These are phyloP conservation scores for Nakazawaea wyomingensis DNA, from an alignment of 805 yeast species.

Conservation along the genomic window DNA sequence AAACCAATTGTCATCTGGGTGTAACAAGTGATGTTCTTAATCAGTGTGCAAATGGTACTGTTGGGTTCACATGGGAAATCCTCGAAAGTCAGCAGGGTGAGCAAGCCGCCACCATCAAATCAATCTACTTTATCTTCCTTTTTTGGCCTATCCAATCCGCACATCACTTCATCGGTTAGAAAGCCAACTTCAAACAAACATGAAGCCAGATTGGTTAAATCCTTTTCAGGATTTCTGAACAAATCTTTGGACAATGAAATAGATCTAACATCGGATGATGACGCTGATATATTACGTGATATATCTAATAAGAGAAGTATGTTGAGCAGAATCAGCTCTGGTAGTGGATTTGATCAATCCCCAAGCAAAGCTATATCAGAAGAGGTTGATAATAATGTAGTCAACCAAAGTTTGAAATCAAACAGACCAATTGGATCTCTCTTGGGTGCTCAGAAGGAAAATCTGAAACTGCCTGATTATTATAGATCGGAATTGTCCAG, in stretches of 20 bases:
- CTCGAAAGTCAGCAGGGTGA: neutral
- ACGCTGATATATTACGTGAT: conserved; percentile 8
- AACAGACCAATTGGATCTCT: conserved; percentile 5
- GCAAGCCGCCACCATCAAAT: conserved; percentile 1
- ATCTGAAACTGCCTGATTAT: neutral
- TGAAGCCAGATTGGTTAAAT: neutral
- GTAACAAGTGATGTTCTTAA: neutral
- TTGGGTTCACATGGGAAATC: neutral
- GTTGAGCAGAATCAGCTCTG: conserved; percentile 3
- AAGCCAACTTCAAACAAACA: neutral
- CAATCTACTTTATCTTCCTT: conserved; percentile 1
- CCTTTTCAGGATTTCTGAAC: neutral
- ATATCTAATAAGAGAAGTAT: conserved; percentile 5
- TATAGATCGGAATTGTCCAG: neutral
- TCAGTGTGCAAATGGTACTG: neutral
- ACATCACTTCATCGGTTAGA: neutral
- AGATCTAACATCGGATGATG: conserved; percentile 6
- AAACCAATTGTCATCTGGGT: neutral
- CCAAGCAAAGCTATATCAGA: neutral
- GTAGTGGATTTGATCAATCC: neutral
- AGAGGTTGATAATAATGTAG: neutral
- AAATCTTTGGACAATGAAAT: neutral
- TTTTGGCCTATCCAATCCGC: neutral
- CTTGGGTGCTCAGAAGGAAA: neutral
- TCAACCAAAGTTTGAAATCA: conserved; percentile 6